These are phyloP conservation scores for Leccinum uliginosum DNA, from an alignment of 768 basidiomycete genomes.

Conservation along the genomic window DNA sequence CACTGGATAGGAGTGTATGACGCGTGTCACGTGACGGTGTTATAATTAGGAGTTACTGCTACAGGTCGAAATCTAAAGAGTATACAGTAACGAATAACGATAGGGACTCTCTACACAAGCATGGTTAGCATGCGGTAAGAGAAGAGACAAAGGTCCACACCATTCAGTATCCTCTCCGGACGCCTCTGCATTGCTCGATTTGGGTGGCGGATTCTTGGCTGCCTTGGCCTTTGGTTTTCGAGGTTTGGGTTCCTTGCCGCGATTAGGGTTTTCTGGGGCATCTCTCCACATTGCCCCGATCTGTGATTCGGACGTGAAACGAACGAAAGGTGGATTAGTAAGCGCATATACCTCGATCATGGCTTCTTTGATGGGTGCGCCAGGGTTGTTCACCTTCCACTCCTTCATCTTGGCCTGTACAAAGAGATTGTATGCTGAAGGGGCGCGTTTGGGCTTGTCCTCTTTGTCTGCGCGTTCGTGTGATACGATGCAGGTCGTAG, in stretches of 20 bases:
- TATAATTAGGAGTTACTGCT: neutral
- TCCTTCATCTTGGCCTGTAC: conserved; percentile 53
- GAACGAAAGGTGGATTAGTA: neutral
- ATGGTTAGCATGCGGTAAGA: neutral
- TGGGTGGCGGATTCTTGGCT: conserved; percentile 14
- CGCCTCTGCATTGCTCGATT: conserved; percentile 21
- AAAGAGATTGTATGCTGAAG: conserved; percentile 55
- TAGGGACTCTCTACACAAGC: neutral
- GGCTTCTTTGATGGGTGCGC: conserved; percentile 46
- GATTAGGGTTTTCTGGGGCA: conserved; percentile 61
- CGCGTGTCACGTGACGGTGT: conserved; percentile 16
- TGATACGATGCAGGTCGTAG: neutral
- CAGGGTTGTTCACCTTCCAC: conserved; percentile 52
- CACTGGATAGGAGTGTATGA: conserved; percentile 17
- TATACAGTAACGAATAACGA: conserved; percentile 5
- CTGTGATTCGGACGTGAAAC: conserved; percentile 29
- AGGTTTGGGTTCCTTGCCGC: conserved; percentile 48
- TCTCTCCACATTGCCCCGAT: conserved; percentile 55
- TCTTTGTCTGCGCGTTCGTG: conserved; percentile 28
- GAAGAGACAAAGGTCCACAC: neutral
- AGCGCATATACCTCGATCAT: conserved; percentile 39
- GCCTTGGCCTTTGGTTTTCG: conserved; percentile 39
- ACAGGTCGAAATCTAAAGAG: neutral
- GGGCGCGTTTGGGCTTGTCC: conserved; percentile 54
- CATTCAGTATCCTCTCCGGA: conserved; percentile 24